Base-by-base conservation (phyloP, 208 protist species). In the Trypanosoma boissoni region DNA sequence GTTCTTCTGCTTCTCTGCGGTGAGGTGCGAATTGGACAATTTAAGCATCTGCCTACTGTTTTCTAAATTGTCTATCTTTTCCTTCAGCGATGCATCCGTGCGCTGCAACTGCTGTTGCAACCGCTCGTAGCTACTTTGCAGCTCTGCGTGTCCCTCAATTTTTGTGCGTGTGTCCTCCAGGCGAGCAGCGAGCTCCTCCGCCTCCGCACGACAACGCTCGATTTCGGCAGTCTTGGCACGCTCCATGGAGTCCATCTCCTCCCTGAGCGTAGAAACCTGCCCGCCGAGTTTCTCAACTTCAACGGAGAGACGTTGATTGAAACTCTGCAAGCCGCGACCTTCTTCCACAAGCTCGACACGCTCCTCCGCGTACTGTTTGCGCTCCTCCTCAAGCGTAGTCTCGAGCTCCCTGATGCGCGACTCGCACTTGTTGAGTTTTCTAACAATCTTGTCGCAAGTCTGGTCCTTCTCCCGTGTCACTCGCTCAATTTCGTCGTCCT, bases 391-490 rank as follows among this genome's bases (percentile, higher is more conserved):
- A 24, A 94, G 67, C 12, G 66, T 52, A 8, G 76, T 53, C 73
- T 94, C 86, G 18, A 91, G 70, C 21, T 96, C 84, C 56, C 79
- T 80, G 26, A 91, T 87, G 55, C 75, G 76, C 39, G 81, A 74
- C 51, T 87, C 80, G 16, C 72, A 79, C 72, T 94, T 96, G 77
- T 96, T 96, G 48, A 96, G 76, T 61, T 91, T 91, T 74, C 86
- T 88, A 9, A 96, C 90, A 23, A 96, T 76, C 60, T 92, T 96
- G 64, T 96, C 90, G 53, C 80, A 90, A 23, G 72, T 79, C 58
- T 80, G 59, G 36, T 93, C 84, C 76, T 86, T 88, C 57, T 94
- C 86, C 14, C 58, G 53, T 28, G 69, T 78, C 31, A 94, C 51
- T 31, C 56, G 59, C 59, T 96, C 90, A 53, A 92, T 59, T 58